Evolutionary conservation across 805 yeast genomes (phyloP).

Genomic region (Priceomyces castillae): DNA sequence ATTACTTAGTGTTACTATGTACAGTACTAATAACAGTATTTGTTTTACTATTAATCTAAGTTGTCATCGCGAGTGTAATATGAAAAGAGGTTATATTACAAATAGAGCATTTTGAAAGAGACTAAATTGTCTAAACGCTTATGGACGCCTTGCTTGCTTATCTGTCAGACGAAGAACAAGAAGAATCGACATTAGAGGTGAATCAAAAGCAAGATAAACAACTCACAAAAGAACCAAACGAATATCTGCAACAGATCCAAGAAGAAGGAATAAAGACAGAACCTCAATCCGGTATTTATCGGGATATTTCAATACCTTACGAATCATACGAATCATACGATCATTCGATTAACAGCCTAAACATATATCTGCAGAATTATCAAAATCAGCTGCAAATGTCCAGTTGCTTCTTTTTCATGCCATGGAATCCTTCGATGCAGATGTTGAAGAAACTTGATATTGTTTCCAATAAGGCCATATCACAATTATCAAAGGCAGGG

Average conservation of each 20-base stretch:
- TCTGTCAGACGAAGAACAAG: conserved; percentile 4
- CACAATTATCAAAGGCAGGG: conserved; percentile 2
- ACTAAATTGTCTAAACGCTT: not conserved
- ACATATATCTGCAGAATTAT: conserved; percentile 15
- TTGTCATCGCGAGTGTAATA: no score
- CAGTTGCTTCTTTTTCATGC: conserved; percentile 10
- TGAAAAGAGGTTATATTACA: no score
- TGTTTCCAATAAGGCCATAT: conserved; percentile 7
- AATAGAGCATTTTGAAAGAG: no score
- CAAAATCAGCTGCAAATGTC: conserved; percentile 9
- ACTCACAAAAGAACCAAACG: not conserved
- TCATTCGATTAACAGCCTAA: not conserved
- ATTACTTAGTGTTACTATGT: no score
- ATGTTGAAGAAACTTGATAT: conserved; percentile 9
- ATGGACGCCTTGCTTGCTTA: conserved; percentile 5
- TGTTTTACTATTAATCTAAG: no score
- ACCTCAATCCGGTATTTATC: not conserved
- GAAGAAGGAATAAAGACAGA: not conserved
- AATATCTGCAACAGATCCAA: not conserved
- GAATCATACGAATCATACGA: not conserved
- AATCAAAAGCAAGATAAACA: not conserved
- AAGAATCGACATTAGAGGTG: not conserved
- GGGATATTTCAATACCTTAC: no score
- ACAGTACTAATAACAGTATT: no score
- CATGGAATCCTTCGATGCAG: conserved; percentile 14